Percentiles rank a stretch among this genome's conserved stretches.
These are phyloP conservation scores for Eutreptiella sp. DNA, from an alignment of 208 protist genomes.

Conservation along the genomic window DNA sequence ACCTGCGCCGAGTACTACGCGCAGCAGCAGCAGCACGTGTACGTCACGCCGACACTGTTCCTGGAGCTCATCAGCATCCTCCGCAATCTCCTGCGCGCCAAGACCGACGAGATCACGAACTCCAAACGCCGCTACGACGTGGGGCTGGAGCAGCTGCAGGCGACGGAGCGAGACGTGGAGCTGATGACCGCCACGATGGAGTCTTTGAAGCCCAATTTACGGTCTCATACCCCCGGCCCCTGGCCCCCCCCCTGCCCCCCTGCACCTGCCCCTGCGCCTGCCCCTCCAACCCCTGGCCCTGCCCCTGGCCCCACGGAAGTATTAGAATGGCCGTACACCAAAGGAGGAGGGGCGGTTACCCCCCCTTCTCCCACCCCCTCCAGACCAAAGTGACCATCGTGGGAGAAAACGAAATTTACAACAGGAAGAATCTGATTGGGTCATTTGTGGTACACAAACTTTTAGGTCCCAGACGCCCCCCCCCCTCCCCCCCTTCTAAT, in stretches of 20 bases:
- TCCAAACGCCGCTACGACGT: slow-evolving; percentile 33
- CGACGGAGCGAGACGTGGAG: slow-evolving; percentile 33
- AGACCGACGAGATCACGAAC: slow-evolving; percentile 32
- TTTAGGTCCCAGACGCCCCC: too few species aligned
- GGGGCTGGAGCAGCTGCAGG: slow-evolving; percentile 43
- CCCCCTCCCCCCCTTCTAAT: too few species aligned
- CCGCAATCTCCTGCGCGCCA: slow-evolving; percentile 36
- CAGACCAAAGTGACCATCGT: too few species aligned
- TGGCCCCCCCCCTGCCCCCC: slow-evolving; percentile 35
- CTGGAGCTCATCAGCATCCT: slow-evolving; percentile 51
- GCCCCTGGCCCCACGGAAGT: too few species aligned
- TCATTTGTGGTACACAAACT: too few species aligned
- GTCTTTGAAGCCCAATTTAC: slow-evolving; percentile 25
- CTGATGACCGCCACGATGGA: slow-evolving; percentile 49
- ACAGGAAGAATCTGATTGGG: too few species aligned
- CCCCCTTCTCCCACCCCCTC: too few species aligned
- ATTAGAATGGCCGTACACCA: too few species aligned
- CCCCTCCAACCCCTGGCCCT: too few species aligned
- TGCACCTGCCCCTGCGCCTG: too few species aligned
- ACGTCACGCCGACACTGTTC: slow-evolving; percentile 56
- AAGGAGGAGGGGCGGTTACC: too few species aligned
- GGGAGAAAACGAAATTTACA: too few species aligned
- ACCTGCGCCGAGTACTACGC: slow-evolving; percentile 19
- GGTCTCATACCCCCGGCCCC: slow-evolving; percentile 29
- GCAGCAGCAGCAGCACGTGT: slow-evolving; percentile 34